Base-by-base conservation (phyloP, 352 stramenopile species). In the Globisporangium orthogonon region DNA sequence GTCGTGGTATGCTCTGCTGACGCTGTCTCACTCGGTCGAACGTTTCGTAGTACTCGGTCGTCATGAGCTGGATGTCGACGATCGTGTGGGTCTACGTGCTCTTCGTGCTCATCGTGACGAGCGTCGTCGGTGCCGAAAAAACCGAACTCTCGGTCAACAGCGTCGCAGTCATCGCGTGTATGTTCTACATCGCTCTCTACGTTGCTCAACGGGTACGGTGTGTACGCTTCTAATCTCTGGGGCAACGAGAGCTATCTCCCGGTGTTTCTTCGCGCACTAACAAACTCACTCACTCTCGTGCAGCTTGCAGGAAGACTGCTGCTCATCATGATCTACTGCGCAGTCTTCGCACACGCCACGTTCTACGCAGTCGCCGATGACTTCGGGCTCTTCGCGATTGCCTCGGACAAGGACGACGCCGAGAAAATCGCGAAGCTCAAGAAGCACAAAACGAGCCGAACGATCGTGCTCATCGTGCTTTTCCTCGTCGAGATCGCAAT, bases 401-500 rank as follows among this genome's bases (percentile, higher is more conserved):
- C 54, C 0, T 53, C 41, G 23, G 30, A 39, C 33, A 37, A 37
- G 9, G 33, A 37, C 33, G 9, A 37, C 39, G 18, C 33, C 47
- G 47, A 54, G 13, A 41, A 46, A 3, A 7, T 3, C 10, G 7
- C 35, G 30, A 41, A 61, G 13, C 33, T 40, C 48, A 23, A 50
- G 46, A 17, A 39, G 7, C 46, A 67, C 55, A 31, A 55, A 9
- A 60, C 43, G 49, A 52, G 28, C 1, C 61, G 61, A 31, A 50
- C 10, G 4, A 30, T 67, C 37, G 56, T 76, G 7, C 44, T 71
- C 9, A 37, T 47, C 1, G 17, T 55, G 18, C 57, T 85, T 9
- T 56, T 77, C 11, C 35, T 71, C 4, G 56, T 67, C 28, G 75
- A 86, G 50, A 52, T 66, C 5, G 10, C 56, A 29, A 69, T 77